Base-by-base conservation (phyloP, 1,139 yeast genomes). In the Yamadazyma triangularis region DNA sequence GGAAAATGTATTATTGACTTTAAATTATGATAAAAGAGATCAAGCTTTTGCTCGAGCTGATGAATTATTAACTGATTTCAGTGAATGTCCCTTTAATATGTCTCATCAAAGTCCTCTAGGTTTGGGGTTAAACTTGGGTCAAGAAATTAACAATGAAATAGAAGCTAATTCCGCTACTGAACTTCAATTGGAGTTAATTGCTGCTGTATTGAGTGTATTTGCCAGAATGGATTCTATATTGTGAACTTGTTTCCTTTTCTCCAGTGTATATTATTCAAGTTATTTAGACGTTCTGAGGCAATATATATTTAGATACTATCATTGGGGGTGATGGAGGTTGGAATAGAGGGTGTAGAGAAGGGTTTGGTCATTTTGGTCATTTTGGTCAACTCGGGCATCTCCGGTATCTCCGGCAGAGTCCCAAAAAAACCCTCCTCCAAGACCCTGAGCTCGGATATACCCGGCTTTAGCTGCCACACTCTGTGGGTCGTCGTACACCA, bases 391-490 rank as follows among this genome's bases (percentile, higher is more conserved):
- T n/a, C n/a, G n/a, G n/a, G n/a, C n/a, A n/a, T n/a, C n/a, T n/a
- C n/a, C n/a, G n/a, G n/a, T n/a, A 47, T 87, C 95, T 1, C 95
- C 95, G 33, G 80, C 69, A 0, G 95, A 81, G 47, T 88, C 96
- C 97, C 97, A 91, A 81, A 87, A 88, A 78, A 91, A 79, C 0
- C 86, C 95, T 1, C 97, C 97, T 0, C 81, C 94, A 8, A 87
- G 60, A 0, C 60, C 47, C 5, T 63, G 58, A 27, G 56, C 47
- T 16, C 41, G 45, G 7, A 80, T 75, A 44, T 75, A 88, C 19
- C 59, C 48, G 0, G 88, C 89, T 51, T 91, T 91, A 16, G 51
- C 48, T 8, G 55, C 48, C 1, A 73, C 73, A 1, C 82, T 69
- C 8, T 65, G 62, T 0, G 60, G 61, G 40, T 75, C 81, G 50